Evolutionary conservation across 805 yeast species (phyloP).

Genomic region (Barnettozyma wickerhamii): DNA sequence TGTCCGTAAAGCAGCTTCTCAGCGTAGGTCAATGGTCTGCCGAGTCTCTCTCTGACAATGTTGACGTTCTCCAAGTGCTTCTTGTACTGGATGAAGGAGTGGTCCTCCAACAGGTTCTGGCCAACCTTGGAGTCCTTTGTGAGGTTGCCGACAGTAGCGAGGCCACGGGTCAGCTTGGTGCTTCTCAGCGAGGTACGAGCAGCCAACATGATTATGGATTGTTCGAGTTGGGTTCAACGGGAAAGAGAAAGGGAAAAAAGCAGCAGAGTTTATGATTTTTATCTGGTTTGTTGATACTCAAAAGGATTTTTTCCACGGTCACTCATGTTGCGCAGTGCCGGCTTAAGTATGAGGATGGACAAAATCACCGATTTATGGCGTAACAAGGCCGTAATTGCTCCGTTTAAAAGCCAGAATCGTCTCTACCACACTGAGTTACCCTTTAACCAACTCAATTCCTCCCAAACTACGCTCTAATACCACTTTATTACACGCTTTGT

Average conservation of each 20-base stretch:
- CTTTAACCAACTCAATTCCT: too few species aligned
- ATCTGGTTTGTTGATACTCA: constrained; percentile 5
- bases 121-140: constrained; percentile 69
- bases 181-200: constrained; percentile 9
- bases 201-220: constrained; percentile 11
- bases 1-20: constrained; percentile 95
- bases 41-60: constrained; percentile 75
- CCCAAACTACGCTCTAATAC: too few species aligned
- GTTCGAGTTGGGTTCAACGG: not conserved
- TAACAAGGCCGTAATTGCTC: not conserved
- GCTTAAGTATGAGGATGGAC: not conserved
- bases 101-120: constrained; percentile 77
- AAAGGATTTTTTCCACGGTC: constrained; percentile 3
- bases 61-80: constrained; percentile 83
- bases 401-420: too few species aligned
- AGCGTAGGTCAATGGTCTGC: constrained; percentile 90
- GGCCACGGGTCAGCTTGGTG: constrained; percentile 30
- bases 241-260: constrained; percentile 1
- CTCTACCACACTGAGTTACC: too few species aligned
- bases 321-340: constrained; percentile 4
- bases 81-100: constrained; percentile 88
- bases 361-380: not conserved
- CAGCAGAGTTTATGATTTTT: constrained; percentile 6
- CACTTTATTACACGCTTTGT: not conserved
- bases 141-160: constrained; percentile 37